Conservation (phyloP, 139 green algal species). For the Tetradesmus obliquus region DNA sequence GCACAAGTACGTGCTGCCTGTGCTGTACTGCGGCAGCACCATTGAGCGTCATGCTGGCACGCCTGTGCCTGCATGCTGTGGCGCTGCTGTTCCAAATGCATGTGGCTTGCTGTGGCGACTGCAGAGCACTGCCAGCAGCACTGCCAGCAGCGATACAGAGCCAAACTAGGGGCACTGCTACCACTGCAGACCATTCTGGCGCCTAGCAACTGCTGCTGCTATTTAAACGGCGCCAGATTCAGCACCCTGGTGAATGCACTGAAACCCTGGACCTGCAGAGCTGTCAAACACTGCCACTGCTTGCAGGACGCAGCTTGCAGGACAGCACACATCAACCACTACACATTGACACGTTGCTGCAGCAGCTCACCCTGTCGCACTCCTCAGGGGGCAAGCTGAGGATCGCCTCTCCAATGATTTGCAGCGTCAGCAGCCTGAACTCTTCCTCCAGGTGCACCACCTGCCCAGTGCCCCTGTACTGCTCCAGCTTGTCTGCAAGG, state of each 20-base stretch:
- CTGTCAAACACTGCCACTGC: not conserved
- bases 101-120: not conserved
- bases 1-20: too few species aligned
- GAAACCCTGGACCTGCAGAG: not conserved
- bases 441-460: constrained; percentile 90
- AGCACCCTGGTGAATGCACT: not conserved
- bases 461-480: constrained; percentile 57
- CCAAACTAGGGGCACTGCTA: not conserved
- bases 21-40: too few species aligned
- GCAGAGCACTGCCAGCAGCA: not conserved
- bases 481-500: constrained; percentile 82
- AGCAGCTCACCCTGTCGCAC: constrained; percentile 79
- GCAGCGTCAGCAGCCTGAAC: constrained; percentile 91
- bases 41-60: too few species aligned
- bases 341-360: not conserved
- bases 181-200: not conserved
- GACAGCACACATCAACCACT: not conserved
- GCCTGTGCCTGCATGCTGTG: too few species aligned
- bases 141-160: not conserved
- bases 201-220: not conserved
- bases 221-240: not conserved
- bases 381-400: constrained; percentile 88
- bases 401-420: constrained; percentile 93
- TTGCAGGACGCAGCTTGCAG: not conserved
- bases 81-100: not conserved